These are phyloP conservation scores for Boletus reticuloceps DNA, from an alignment of 768 basidiomycete genomes.

Conservation along the genomic window DNA sequence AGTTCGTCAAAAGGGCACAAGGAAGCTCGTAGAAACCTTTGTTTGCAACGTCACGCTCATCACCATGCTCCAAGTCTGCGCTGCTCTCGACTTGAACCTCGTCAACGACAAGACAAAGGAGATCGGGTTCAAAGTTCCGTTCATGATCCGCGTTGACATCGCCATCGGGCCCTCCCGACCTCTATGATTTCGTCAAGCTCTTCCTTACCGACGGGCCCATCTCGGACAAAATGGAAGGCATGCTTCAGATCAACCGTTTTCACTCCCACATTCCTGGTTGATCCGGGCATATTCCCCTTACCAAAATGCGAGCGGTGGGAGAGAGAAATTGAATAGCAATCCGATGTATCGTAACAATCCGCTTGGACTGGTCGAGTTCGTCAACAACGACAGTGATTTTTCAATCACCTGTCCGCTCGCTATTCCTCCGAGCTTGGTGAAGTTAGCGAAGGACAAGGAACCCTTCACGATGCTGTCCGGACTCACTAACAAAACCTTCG, in stretches of 20 bases:
- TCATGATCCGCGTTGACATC: constrained; percentile 14
- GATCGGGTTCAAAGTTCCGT: constrained; percentile 13
- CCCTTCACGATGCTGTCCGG: constrained; percentile 11
- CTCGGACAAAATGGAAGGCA: constrained; percentile 6
- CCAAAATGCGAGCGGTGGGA: background rate
- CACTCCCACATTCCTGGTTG: constrained; percentile 8
- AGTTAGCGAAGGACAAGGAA: constrained; percentile 1
- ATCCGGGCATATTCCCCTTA: constrained; percentile 8
- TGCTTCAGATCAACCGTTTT: constrained; percentile 16
- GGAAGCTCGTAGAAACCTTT: constrained; percentile 13
- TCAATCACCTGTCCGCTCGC: constrained; percentile 8
- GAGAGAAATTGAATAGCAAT: background rate
- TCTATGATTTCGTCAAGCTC: constrained; percentile 3
- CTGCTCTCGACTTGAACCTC: constrained; percentile 12
- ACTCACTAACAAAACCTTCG: background rate
- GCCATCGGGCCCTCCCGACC: constrained; percentile 13
- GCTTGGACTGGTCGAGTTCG: constrained; percentile 15
- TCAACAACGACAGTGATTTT: constrained; percentile 17
- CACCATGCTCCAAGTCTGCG: constrained; percentile 7
- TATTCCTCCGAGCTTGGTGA: background rate
- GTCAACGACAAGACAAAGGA: constrained; percentile 3
- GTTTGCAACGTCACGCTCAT: constrained; percentile 4
- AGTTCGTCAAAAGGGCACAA: constrained; percentile 12
- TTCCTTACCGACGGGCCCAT: constrained; percentile 5
- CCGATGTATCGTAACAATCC: background rate